Conservation (phyloP, 306 rosid species). For the Ziziphus jujuba region DNA sequence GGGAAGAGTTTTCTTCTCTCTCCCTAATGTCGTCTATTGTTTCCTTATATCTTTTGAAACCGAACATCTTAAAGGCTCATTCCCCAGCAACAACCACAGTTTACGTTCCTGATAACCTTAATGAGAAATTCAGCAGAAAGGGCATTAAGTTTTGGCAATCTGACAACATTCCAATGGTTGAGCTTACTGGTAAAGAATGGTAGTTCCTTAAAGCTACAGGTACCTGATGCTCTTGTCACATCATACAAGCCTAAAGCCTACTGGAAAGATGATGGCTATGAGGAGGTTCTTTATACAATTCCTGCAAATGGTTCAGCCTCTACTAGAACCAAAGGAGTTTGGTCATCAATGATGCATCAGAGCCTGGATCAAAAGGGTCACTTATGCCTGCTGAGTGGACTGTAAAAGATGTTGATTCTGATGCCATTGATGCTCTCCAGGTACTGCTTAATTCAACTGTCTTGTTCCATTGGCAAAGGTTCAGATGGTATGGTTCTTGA, state of each 20-base stretch:
- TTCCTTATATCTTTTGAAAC: slow-evolving; percentile 72
- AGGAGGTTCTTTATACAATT: slow-evolving; percentile 78
- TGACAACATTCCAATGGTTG: slow-evolving; percentile 51
- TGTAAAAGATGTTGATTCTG: slow-evolving; percentile 75
- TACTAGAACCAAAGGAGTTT: slow-evolving; percentile 61
- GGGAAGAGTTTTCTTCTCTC: slow-evolving; percentile 31
- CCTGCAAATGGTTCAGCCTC: slow-evolving; percentile 37
- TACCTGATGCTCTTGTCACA: slow-evolving; percentile 84
- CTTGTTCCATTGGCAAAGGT: not conserved
- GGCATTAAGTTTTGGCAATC: slow-evolving; percentile 75
- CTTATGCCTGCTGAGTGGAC: slow-evolving; percentile 65
- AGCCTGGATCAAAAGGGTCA: slow-evolving; percentile 49
- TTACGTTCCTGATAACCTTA: slow-evolving; percentile 55
- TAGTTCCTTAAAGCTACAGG: slow-evolving; percentile 77
- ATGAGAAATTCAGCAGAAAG: slow-evolving; percentile 64
- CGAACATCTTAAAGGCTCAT: slow-evolving; percentile 50
- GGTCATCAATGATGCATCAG: slow-evolving; percentile 57
- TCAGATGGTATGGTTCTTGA: not conserved
- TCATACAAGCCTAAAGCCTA: slow-evolving; percentile 86
- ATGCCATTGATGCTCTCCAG: slow-evolving; percentile 94
- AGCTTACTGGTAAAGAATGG: slow-evolving; percentile 81
- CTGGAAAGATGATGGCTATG: slow-evolving; percentile 88
- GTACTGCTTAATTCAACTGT: slow-evolving; percentile 22
- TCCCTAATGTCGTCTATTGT: slow-evolving; percentile 79
- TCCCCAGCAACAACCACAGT: slow-evolving; percentile 33